Percentiles rank a stretch among this genome's conserved stretches.
These are phyloP conservation scores for Eucalyptus curtisii DNA, from an alignment of 345 rosid species.

Conservation along the genomic window DNA sequence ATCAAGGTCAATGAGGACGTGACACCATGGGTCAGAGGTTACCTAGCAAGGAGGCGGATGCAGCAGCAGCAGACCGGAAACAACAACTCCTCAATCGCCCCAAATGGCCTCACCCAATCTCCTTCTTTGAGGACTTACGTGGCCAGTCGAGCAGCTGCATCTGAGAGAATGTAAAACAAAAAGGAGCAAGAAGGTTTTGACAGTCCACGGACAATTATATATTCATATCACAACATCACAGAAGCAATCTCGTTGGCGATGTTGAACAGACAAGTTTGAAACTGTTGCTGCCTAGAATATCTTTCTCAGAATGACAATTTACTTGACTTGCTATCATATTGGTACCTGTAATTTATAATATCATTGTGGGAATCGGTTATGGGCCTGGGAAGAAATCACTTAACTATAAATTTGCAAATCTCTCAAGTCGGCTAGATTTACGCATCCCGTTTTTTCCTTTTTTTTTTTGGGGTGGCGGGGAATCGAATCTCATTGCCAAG, in stretches of 20 bases:
- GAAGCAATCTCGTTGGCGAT: neutral
- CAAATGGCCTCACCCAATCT: slow-evolving; percentile 72
- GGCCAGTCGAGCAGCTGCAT: neutral
- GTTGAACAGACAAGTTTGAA: neutral
- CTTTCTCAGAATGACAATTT: neutral
- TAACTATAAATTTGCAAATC: neutral
- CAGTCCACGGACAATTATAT: neutral
- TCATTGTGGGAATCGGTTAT: neutral
- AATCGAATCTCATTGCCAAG: neutral
- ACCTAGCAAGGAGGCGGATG: slow-evolving; percentile 72
- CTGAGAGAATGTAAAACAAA: neutral
- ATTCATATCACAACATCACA: neutral
- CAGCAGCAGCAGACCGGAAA: slow-evolving; percentile 65
- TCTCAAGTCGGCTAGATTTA: neutral
- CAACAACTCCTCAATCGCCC: slow-evolving; percentile 71
- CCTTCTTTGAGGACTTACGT: slow-evolving; percentile 64
- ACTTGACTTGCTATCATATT: neutral
- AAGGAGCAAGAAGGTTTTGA: neutral
- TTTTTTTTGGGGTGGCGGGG: neutral
- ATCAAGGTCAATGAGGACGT: slow-evolving; percentile 91
- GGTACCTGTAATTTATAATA: neutral
- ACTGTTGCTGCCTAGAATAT: neutral
- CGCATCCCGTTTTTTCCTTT: neutral
- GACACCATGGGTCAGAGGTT: slow-evolving; percentile 90
- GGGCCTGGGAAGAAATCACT: neutral